Conservation (phyloP, 148 eudicot species). For the Nepenthes mirabilis region DNA sequence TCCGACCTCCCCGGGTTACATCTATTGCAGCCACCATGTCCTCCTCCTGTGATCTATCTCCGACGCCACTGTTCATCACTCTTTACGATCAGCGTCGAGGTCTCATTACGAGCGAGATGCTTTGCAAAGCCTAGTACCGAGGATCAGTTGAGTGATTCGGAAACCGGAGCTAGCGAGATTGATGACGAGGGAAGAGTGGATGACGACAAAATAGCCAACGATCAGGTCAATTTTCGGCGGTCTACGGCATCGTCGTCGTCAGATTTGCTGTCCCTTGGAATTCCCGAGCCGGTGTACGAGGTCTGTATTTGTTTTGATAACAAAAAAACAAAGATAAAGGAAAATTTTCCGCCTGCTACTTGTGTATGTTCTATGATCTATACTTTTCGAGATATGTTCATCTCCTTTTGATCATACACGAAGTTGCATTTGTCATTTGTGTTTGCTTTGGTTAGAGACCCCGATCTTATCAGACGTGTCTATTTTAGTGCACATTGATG, state of each 20-base stretch:
- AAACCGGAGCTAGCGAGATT: conserved; percentile 8
- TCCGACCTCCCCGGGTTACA: conserved; percentile 8
- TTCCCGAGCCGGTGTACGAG: conserved; percentile 93
- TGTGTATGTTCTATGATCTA: too few species aligned
- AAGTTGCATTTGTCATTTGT: too few species aligned
- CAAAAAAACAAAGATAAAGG: neutral
- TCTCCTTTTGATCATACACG: too few species aligned
- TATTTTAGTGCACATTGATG: too few species aligned
- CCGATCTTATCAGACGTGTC: too few species aligned
- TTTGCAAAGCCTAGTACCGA: conserved; percentile 33
- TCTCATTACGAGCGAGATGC: conserved; percentile 14
- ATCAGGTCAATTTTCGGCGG: conserved; percentile 11
- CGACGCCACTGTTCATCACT: conserved; percentile 6
- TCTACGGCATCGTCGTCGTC: conserved; percentile 11
- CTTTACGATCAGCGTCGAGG: conserved; percentile 13
- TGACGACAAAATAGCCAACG: conserved; percentile 8
- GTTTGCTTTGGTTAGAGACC: too few species aligned
- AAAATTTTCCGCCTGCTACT: too few species aligned
- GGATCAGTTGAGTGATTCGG: conserved; percentile 25
- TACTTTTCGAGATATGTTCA: too few species aligned
- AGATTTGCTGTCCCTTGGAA: conserved; percentile 51
- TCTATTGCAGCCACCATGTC: conserved; percentile 11
- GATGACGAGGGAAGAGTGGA: conserved; percentile 16
- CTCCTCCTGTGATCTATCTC: conserved; percentile 3
- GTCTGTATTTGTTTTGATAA: conserved; percentile 13